Base-by-base conservation (phyloP, 768 basidiomycete genomes). In the Lyophyllum semitale region DNA sequence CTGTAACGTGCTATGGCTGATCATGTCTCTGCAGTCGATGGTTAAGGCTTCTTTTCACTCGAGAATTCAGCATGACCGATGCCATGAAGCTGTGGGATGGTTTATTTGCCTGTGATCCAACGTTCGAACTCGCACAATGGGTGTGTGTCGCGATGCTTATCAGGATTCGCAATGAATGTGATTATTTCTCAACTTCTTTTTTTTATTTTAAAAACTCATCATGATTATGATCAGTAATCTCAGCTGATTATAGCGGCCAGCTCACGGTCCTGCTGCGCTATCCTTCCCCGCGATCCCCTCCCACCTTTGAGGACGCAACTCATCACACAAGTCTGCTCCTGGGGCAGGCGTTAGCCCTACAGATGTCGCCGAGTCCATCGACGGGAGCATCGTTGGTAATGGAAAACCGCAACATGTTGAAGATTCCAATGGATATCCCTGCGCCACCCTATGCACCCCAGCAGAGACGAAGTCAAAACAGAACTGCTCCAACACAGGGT, bases 11-110 rank as follows among this genome's bases (percentile, higher is more conserved):
- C 18, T 4, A 44, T 25, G 20, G 26, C 45, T 63, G 20, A 64
- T 46, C 8, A 15, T 30, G 17, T 48, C 47, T 22, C 41, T 18
- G 25, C 59, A 95, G 93, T 55, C 95, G 97, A 27, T 98, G 95
- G 95, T 76, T 98, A 9, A 82, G 97, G 32, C 75, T 98, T 17
- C 76, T 99, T 6, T 98, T 98, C 71, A 95, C 95, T 4, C 82
- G 97, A 44, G 97, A 99, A 70, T 89, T 98, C 62, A 81, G 77
- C 37, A 83, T 98, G 77, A 64, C 75, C 3, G 87, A 92, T 57
- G 84, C 91, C 0, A 85, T 99, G 84, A 77, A 82, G 29, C 67
- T 99, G n/a, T 98, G 97, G 97, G 97, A 99, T 69, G 94, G 89
- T 0, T 68, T 98, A 8, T 96, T 99, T 68, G 93, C 96, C 0